Evolutionary conservation across 495 filamentous ascomycete species (phyloP), one percentile per base, ranked within the genome.

Genomic region (Pseudoneurospora amorphoporcata): DNA sequence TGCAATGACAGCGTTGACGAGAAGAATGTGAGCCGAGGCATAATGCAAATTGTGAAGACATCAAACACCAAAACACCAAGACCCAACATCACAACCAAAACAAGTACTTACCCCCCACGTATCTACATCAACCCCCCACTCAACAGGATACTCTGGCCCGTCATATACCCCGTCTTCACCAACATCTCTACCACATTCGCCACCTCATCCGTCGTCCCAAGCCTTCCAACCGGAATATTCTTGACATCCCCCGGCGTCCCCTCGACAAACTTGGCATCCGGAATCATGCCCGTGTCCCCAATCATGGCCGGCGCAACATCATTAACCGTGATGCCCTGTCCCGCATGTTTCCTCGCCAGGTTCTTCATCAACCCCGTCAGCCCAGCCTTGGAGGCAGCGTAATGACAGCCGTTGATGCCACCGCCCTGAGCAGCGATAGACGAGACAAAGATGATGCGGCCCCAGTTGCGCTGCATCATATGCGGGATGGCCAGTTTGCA

Each of bases 231-330:
- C 0, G 91, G 91, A 69, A 92, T 70, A 77, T 82, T 81, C 53
- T 61, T 77, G 16, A 85, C 86, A 65, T 86, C 85, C 17, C 87
- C 87, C 3, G 87, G 83, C 39, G 82, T 79, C 7, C 79, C 80
- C 71, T 82, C 75, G 10, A 87, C 85, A 23, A 83, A 81, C 70
- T 87, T 83, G 14, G 82, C 84, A 45, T 87, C 87, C 3, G 90
- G 89, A 69, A 91, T 85, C 88, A 91, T 89, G 0, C 87, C 85
- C 17, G 89, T 92, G 7, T 89, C 87, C 10, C 89, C 88, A 72
- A 93, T 92, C 88, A 93, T 89, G 10, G 90, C 91, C 0, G 91
- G 91, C 16, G 91, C 89, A 3, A 94, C 89, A 76, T 91, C 90
- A 70, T 94, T 93, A 45, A 92, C 88, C 32, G 90, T 92, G 74